phyloP scores from a whole-genome alignment of 2,329 filamentous ascomycete species.

The Ophiostoma himal-ulmi region DNA sequence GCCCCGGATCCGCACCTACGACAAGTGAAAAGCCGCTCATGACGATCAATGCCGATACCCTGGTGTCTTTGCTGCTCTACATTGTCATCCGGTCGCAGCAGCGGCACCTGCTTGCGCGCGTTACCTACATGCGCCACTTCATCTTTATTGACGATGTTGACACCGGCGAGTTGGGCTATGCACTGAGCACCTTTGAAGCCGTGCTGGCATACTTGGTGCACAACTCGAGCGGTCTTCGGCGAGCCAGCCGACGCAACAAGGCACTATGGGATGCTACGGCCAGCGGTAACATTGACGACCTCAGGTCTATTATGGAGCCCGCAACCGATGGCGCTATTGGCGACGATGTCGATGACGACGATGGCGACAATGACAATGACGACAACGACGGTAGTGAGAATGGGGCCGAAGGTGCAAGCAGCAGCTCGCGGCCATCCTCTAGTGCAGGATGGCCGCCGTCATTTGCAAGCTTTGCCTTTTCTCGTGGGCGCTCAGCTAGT shows the following conservation, averaged over 20 bases:
- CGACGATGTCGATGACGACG: conserved; percentile 29
- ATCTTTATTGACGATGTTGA: conserved; percentile 98
- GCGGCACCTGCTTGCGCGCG: conserved; percentile 76
- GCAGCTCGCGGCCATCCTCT: conserved; percentile 27
- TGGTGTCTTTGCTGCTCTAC: conserved; percentile 84
- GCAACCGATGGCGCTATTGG: conserved; percentile 46
- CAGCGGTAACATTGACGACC: conserved; percentile 66
- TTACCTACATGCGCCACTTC: conserved; percentile 95
- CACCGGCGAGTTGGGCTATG: conserved; percentile 91
- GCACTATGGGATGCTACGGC: conserved; percentile 81
- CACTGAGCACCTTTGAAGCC: conserved; percentile 90
- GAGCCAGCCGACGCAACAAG: conserved; percentile 79
- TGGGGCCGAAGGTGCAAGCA: not conserved
- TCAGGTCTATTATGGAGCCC: conserved; percentile 76
- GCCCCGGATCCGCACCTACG: not conserved
- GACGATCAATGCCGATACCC: conserved; percentile 74
- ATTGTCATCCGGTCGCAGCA: conserved; percentile 90
- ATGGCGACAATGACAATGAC: conserved; percentile 25
- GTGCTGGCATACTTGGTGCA: conserved; percentile 81
- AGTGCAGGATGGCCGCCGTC: conserved; percentile 43
- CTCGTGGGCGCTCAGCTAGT: conserved; percentile 34
- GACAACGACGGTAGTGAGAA: conserved; percentile 13
- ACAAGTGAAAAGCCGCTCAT: conserved; percentile 49
- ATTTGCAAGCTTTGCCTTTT: conserved; percentile 40
- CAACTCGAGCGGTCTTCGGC: conserved; percentile 74